Base-by-base conservation (phyloP, 345 rosid genomes). In the Passiflora organensis region DNA sequence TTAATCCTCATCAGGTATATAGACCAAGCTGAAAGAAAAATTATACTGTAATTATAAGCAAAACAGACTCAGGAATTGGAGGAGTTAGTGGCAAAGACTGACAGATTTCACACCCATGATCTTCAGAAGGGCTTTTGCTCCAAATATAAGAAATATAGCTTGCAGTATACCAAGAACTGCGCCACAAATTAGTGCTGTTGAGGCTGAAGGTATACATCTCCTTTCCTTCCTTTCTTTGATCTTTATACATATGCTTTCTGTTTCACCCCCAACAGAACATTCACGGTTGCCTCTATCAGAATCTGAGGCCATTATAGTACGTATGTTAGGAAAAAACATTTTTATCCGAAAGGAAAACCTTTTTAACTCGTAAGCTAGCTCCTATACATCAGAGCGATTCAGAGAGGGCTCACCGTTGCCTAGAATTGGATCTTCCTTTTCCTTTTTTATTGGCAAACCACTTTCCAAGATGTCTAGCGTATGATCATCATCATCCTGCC, bases 101-200 rank as follows among this genome's bases (percentile, higher is more conserved):
- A 93, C 99, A 49, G 78, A 68, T 71, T 77, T 80, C 22, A 93
- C 83, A 20, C 96, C 99, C 99, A 89, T 93, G 49, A 86, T 28
- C 39, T 69, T 43, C 50, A 89, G 64, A 28, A 86, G 80, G 67
- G 73, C 20, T 62, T 77, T 79, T 6, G 91, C 87, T 21, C 83
- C 84, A 36, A 79, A 74, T 17, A 82, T 50, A 47, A 93, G 94
- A 66, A 82, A 53, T 46, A 85, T 63, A 50, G 95, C 74, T 74
- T 93, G 96, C 6, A 82, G 19, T 51, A 93, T 77, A 32, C 99
- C 99, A 23, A 93, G 82, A 20, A 83, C 69, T 0, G 67, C 62
- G 28, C 97, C 99, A 18, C 82, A 72, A 39, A 93, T 62, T 52
- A 93, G 65, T n/a, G 99, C 95, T 43, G 97, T 82, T 59, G 99